phyloP scores from a whole-genome alignment of 2,329 filamentous ascomycete genomes.

The Verticillium zaregamsianum region DNA sequence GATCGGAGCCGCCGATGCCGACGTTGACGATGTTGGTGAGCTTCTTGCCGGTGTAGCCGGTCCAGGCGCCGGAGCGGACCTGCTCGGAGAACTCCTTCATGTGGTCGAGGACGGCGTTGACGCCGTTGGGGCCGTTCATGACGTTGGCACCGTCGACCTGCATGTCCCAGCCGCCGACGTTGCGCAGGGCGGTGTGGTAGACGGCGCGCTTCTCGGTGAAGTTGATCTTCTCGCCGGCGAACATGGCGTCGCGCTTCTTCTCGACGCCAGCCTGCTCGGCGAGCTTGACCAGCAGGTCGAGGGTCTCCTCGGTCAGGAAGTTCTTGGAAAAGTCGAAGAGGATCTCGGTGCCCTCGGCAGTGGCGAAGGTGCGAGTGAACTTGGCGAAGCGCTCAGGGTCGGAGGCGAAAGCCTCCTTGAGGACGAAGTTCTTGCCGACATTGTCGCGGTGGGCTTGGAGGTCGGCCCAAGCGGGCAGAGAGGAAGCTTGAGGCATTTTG shows the following conservation, averaged over 20 bases:
- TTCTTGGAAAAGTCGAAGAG: constrained; percentile 99
- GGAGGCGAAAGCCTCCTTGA: constrained; percentile 88
- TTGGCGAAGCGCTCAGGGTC: constrained; percentile 87
- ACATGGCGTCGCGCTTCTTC: constrained; percentile 95
- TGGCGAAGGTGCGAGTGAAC: constrained; percentile 79
- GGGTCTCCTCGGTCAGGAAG: constrained; percentile 89
- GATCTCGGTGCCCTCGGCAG: constrained; percentile 78
- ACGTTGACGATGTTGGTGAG: constrained; percentile 96
- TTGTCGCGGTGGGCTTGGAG: constrained; percentile 87
- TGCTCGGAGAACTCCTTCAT: constrained; percentile 99
- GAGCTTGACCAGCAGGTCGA: constrained; percentile 80
- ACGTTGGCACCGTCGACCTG: constrained; percentile 90
- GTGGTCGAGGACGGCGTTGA: constrained; percentile 87
- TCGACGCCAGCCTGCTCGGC: constrained; percentile 88
- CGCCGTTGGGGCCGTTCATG: constrained; percentile 81
- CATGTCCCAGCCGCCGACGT: constrained; percentile 76
- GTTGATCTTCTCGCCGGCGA: constrained; percentile 97
- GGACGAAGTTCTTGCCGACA: constrained; percentile 82
- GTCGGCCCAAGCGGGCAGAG: constrained; percentile 81
- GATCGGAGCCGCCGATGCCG: constrained; percentile 95
- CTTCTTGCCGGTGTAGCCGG: constrained; percentile 95
- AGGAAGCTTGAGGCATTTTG: constrained; percentile 76
- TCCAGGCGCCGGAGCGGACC: constrained; percentile 92
- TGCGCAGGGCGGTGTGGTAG: constrained; percentile 91
- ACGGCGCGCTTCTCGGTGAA: constrained; percentile 96